Conservation (phyloP, 768 basidiomycete genomes). For the Lepiota subincarnata region DNA sequence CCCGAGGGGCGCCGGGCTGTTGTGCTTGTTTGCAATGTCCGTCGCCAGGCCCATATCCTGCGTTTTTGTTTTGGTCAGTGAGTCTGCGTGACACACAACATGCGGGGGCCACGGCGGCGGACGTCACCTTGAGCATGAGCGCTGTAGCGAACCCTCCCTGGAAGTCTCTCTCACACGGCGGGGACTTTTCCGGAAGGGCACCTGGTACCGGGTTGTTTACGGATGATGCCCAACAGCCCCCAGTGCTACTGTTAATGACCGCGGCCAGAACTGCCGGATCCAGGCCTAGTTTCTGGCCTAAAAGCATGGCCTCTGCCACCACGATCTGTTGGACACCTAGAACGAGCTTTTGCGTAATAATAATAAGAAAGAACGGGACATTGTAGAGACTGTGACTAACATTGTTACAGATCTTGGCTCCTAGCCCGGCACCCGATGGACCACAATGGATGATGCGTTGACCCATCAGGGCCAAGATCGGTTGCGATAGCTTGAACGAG, state of each 20-base stretch:
- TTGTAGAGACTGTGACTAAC: slow-evolving; percentile 22
- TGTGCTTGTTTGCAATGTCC: slow-evolving; percentile 48
- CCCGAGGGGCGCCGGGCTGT: slow-evolving; percentile 61
- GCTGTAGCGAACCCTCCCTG: slow-evolving; percentile 83
- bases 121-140: slow-evolving; percentile 74
- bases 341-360: slow-evolving; percentile 37
- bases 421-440: slow-evolving; percentile 73
- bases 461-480: slow-evolving; percentile 73
- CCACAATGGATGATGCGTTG: slow-evolving; percentile 81
- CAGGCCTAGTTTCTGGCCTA: slow-evolving; percentile 79
- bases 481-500: slow-evolving; percentile 53
- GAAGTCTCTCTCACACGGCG: slow-evolving; percentile 80
- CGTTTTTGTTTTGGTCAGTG: background rate
- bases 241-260: slow-evolving; percentile 84
- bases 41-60: slow-evolving; percentile 86
- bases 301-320: slow-evolving; percentile 85
- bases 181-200: slow-evolving; percentile 64
- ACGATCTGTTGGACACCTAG: slow-evolving; percentile 80
- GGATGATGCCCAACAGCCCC: slow-evolving; percentile 77
- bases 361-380: slow-evolving; percentile 18
- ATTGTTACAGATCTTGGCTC: slow-evolving; percentile 91
- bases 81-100: background rate
- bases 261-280: slow-evolving; percentile 71
- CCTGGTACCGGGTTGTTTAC: slow-evolving; percentile 86
- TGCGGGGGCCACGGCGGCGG: slow-evolving; percentile 6